Evolutionary conservation across 345 rosid genomes (phyloP), one percentile per base, ranked within the genome.

Genomic region (Pseudoturritis turrita): DNA sequence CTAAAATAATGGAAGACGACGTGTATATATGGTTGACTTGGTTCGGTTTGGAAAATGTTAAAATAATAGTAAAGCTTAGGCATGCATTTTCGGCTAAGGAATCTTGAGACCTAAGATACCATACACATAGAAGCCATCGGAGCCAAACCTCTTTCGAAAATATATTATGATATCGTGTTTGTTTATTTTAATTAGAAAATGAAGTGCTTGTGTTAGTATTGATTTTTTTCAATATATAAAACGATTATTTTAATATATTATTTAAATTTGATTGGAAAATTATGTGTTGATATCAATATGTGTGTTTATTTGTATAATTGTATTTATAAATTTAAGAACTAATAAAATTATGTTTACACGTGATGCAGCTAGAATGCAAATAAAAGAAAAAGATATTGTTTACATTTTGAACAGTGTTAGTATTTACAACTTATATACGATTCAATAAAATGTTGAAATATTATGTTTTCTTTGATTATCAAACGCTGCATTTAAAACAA

Each of bases 51-150:
- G 15, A 35, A 62, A 31, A 43, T 62, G 29, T 31, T 41, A 26
- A 25, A 3, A 13, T 25, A 26, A 47, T 21, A 5, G 23, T 12
- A 31, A 71, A 29, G 37, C 71, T 44, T 15, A 51, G 19, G 50
- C 22, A 26, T 71, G 59, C 19, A 60, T 52, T 71, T 43, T 6
- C 18, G 39, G 65, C 59, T 26, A 47, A 39, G 23, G 73, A 23
- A 67, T 67, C 53, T 66, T 65, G 29, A 47, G 64, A 73, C 53
- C 65, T 73, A 33, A 56, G 65, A 45, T 55, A 73, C 71, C 71
- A 11, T 64, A 73, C 77, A 73, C 70, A 43, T 52, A 21, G 62
- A 72, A 59, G 51, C 51, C 49, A 50, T 59, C 29, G 45, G 37
- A 43, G 56, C 54, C 10, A 35, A 72, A 35, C 22, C 37, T 37